Evolutionary conservation across 208 protist species (phyloP), one percentile per base, ranked within the genome.

Genomic region (Herpetomonas samuelpessoai): DNA sequence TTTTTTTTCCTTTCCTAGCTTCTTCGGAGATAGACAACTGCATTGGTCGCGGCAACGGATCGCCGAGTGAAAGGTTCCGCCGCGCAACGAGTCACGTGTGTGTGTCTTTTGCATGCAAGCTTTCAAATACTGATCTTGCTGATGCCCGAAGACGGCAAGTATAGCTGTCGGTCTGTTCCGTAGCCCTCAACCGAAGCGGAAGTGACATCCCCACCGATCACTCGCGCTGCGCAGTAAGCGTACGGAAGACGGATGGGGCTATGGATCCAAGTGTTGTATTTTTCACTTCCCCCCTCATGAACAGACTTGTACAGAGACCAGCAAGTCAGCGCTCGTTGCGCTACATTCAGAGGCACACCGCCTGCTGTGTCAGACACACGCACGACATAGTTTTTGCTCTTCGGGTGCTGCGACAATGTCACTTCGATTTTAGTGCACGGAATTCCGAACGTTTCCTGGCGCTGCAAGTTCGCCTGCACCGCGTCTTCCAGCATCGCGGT

Each of bases 361-460:
- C 84, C 84, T 9, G 80, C 84, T 1, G 78, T 88, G 56, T 91
- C 84, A 7, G 84, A 87, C 24, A 91, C 69, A 16, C 80, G 73
- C 31, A 91, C 68, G 21, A 67, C 69, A 65, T 73, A 79, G 14
- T 67, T 64, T 49, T 82, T 68, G 66, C 66, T 83, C 35, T 54
- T 68, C 21, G 52, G 35, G 24, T 65, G 45, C 49, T 91, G 84
- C 7, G 74, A 53, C 21, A 91, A 25, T 0, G 74, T 88, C 0
- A 91, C 60, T n/a, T 77, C 67, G 46, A 91, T 80, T 59, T 83
- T 73, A 21, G 65, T 75, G 56, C 63, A 82, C 9, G 63, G 66
- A 31, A 74, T 71, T 22, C 84, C 84, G 51, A 46, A 68, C 2
- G 27, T 57, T 55, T 91, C 84, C 56, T 85, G 68, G 3, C 65